Conservation (phyloP, 2,329 filamentous ascomycete species). For the Aspergillus cejpii region DNA sequence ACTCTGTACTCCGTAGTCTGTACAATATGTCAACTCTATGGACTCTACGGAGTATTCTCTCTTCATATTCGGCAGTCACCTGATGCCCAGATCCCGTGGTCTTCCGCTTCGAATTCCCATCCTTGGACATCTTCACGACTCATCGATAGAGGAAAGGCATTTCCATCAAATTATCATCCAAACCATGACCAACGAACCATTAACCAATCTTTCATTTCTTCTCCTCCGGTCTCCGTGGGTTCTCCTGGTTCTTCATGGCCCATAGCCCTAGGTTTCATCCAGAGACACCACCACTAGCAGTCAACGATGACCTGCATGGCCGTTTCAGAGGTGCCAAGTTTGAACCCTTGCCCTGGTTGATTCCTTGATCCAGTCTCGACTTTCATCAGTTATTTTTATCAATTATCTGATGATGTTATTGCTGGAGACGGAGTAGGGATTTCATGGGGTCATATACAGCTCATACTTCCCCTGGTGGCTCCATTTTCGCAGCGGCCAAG, state of each 20-base stretch:
- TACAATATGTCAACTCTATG: too few species aligned
- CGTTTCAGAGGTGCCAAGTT: not conserved
- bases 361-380: too few species aligned
- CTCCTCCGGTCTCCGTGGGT: too few species aligned
- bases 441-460: not conserved
- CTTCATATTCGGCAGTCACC: too few species aligned
- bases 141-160: not conserved
- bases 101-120: too few species aligned
- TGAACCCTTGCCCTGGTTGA: not conserved
- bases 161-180: not conserved
- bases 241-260: not conserved
- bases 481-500: not conserved
- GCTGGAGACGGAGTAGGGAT: not conserved
- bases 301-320: not conserved
- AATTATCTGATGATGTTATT: not conserved
- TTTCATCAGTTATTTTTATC: not conserved
- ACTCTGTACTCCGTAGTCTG: too few species aligned
- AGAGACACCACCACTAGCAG: not conserved
- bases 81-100: too few species aligned
- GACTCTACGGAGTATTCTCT: too few species aligned
- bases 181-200: not conserved
- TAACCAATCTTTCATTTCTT: too few species aligned
- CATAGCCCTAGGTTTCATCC: not conserved
- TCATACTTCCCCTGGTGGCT: not conserved
- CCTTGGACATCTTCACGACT: too few species aligned